Base-by-base conservation (phyloP, 176 grass and related monocot genomes). In the Ensete ventricosum region DNA sequence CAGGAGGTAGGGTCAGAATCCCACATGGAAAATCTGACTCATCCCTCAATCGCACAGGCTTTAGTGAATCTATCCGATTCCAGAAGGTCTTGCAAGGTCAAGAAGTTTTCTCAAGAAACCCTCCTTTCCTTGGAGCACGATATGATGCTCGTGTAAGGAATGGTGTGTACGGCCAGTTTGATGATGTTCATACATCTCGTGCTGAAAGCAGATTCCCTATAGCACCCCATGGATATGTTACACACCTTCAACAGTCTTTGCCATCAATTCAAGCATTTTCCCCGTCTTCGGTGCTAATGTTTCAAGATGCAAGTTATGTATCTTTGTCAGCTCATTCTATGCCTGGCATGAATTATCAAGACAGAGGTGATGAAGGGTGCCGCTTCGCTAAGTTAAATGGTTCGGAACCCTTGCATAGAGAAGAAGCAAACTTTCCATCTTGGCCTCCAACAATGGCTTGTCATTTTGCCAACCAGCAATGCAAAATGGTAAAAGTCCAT, bases 71-170 rank as follows among this genome's bases (percentile, higher is more conserved):
- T 84, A 43, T 80, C 48, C 81, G 95, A 85, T 93, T 94, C 86
- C 95, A 87, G 79, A 98, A 91, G 90, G 95, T 94, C 95, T 99
- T 99, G 95, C 95, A 99, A 99, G 95, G 95, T 99, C 95, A 99
- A 99, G 95, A 99, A 99, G 76, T 99, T 24, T 82, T 83, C 29
- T 49, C 73, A 62, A 50, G 62, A 76, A n/a, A 48, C 78, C 82
- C 80, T 76, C 83, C 85, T 82, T 84, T 83, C 64, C 63, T 29
- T 73, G 83, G 83, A 78, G 74, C 53, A 79, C 76, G 65, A 82
- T 64, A 43, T 67, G 81, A 92, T 82, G 75, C 62, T 71, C 64
- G 14, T 79, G 22, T 27, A 71, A 79, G 81, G 58, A 78, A 76
- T 77, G 63, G 71, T 82, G 68, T 78, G 60, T 82, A 84, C 25